Evolutionary conservation across 192 early-diverging fungal genomes (phyloP), one percentile per base, ranked within the genome.

Genomic region (Backusella mclennaniae): DNA sequence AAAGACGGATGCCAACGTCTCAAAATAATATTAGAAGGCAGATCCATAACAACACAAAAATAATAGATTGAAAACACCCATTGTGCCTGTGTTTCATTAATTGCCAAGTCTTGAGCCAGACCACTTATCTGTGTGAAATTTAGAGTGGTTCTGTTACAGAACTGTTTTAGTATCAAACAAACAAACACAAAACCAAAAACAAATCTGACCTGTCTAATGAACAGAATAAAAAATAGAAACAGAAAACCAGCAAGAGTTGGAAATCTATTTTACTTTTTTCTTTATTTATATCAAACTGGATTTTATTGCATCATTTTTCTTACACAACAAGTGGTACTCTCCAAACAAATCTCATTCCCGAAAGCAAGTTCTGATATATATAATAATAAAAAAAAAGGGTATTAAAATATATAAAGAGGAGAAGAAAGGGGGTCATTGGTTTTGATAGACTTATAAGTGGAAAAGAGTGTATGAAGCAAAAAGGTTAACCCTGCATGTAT

Each of bases 1-100:
- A 41, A 46, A 1, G 74, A 67, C 1, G 74, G 17, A 23, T 29
- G 6, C 74, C 66, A 75, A 33, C 70, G 77, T 68, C 88, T 91
- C 23, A 91, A 77, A 29, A 88, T 36, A 29, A 91, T 83, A 80
- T 92, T 93, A 29, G 88, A 88, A 14, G 92, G 92, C 15, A 93
- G 77, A 76, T 93, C 90, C 71, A 85, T 90, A 29, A 78, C 42
- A 17, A 72, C 71, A 78, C 85, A 87, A 73, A 91, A 69, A 73
- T 89, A 91, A 77, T 90, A 90, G 35, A 86, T 82, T 11, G 89
- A 85, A 26, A 91, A 49, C 69, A 82, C 75, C 83, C 84, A 85
- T 39, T 39, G 70, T 29, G 56, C 7, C 3, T 63, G 56, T 11
- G 56, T 63, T 29, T 26, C 23, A 63, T 29, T 26, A 63, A 63